Percentiles rank a stretch among this genome's conserved stretches.
Evolutionary conservation across 768 basidiomycete genomes (phyloP).

Genomic region (Kwoniella dejecticola): DNA sequence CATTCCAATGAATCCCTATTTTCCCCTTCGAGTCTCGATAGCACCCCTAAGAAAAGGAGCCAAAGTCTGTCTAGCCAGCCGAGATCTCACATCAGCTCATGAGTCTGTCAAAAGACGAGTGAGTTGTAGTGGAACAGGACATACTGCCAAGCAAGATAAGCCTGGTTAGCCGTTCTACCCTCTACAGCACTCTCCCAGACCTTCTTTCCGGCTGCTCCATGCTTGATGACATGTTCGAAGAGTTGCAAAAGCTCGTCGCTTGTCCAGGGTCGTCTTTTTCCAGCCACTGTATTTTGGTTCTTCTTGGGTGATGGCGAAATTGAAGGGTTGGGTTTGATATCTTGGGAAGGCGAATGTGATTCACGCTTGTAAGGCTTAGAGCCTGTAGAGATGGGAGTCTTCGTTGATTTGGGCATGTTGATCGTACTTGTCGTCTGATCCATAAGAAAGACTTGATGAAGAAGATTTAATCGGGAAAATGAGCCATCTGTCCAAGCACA

Average conservation of each 20-base stretch:
- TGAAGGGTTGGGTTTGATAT: neutral
- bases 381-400: neutral
- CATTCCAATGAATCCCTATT: too few relatives aligned
- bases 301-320: neutral
- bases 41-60: neutral
- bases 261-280: constrained; percentile 10
- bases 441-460: neutral
- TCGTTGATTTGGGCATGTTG: constrained; percentile 2
- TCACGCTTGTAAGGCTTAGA: neutral
- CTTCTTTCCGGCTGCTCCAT: neutral
- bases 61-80: neutral
- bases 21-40: constrained; percentile 6
- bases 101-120: too few relatives aligned
- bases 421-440: neutral
- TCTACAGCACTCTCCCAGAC: constrained; percentile 18
- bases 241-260: constrained; percentile 17
- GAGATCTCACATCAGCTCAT: neutral
- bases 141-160: constrained; percentile 22
- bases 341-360: neutral
- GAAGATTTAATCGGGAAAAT: too few relatives aligned
- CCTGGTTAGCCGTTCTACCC: constrained; percentile 22
- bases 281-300: neutral
- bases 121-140: neutral
- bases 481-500: too few relatives aligned
- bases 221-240: constrained; percentile 20